These are phyloP conservation scores for Xanthoconium purpureum DNA, from an alignment of 768 basidiomycete genomes.

Conservation along the genomic window DNA sequence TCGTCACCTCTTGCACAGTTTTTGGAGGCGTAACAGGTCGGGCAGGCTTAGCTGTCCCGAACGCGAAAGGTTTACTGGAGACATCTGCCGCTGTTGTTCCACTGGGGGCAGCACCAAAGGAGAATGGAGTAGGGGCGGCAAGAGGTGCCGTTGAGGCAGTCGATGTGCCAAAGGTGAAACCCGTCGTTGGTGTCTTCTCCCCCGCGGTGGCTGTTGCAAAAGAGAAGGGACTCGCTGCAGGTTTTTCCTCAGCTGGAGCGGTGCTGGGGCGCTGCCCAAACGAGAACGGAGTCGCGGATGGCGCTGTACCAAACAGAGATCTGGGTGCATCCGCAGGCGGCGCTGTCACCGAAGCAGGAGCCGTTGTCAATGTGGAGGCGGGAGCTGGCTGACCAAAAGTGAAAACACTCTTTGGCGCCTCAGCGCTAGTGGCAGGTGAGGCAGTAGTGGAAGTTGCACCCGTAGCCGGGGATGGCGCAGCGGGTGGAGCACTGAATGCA, in stretches of 20 bases:
- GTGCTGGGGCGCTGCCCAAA: constrained; percentile 38
- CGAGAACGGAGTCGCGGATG: constrained; percentile 36
- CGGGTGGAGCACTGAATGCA: constrained; percentile 27
- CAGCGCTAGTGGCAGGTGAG: constrained; percentile 10
- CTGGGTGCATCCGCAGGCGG: constrained; percentile 38
- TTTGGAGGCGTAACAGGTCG: constrained; percentile 67
- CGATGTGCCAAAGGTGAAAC: constrained; percentile 45
- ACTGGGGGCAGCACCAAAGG: constrained; percentile 44
- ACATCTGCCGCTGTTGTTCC: constrained; percentile 39
- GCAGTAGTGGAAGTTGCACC: constrained; percentile 10
- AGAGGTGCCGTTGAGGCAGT: constrained; percentile 33
- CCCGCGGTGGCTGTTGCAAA: constrained; percentile 35
- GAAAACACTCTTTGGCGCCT: constrained; percentile 34
- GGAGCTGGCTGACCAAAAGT: constrained; percentile 29
- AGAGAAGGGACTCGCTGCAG: constrained; percentile 17
- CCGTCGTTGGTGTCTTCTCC: constrained; percentile 36
- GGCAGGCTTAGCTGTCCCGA: constrained; percentile 42
- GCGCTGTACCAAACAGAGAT: constrained; percentile 37
- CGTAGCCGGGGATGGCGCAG: neutral
- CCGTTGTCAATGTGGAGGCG: constrained; percentile 4
- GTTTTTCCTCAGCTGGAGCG: constrained; percentile 24
- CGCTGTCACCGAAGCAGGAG: constrained; percentile 3
- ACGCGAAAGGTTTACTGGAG: constrained; percentile 52
- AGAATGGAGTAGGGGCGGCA: constrained; percentile 36
- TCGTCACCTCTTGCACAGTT: constrained; percentile 63